Base-by-base conservation (phyloP, 768 basidiomycete species). In the Boletus bicolor region DNA sequence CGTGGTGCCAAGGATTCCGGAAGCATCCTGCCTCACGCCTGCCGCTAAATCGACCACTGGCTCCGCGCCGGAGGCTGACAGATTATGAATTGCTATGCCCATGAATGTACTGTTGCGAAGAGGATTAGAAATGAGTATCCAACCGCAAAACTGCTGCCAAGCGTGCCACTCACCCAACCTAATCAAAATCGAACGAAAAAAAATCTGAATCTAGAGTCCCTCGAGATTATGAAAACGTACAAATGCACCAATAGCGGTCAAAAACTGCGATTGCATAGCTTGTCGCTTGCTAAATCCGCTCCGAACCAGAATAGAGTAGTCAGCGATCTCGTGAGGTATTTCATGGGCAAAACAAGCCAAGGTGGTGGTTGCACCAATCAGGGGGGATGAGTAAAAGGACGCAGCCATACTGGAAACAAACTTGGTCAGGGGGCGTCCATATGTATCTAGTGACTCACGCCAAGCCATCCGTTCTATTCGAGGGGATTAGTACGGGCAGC, bases 321-420 rank as follows among this genome's bases (percentile, higher is more conserved):
- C 93, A n/a, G 93, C 93, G 58, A 96, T 95, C 78, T 96, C 92
- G 66, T 96, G 93, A 17, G 93, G 93, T 51, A 96, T 95, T 73
- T 96, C 93, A 69, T 96, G 92, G 2, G 91, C 91, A 66, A 95
- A 96, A 68, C 93, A 95, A 26, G 93, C 93, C 44, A 96, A 79
- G n/a, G 93, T 93, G 3, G 93, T 95, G 42, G 93, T 94, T 36
- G 93, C 93, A 42, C 93, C 93, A 58, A 96, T 91, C 55, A 93
- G 76, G 4, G 93, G 93, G 35, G 90, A 91, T n/a, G 91, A 92
- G 69, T 95, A 95, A 77, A 95, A 96, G n/a, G 91, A 93, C 50
- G 93, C 93, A 15, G 92, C 89, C 90, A 96, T 93, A 34, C 91
- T 93, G 61, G 24, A 38, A 7, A 35, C 44, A 44, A 49, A 44